These are phyloP conservation scores for Saussurea involucrata DNA, from an alignment of 129 eudicot species.

Conservation along the genomic window DNA sequence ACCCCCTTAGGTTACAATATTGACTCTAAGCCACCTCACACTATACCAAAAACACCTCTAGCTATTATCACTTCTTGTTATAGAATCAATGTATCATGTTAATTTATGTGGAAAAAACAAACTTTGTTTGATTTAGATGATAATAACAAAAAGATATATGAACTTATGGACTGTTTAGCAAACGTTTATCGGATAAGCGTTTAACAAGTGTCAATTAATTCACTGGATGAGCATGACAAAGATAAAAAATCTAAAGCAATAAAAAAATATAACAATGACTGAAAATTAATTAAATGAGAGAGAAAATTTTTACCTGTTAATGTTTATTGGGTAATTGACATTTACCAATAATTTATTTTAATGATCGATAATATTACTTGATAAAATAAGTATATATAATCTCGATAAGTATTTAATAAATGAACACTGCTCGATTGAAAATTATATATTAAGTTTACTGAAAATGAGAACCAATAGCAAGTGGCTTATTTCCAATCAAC, in stretches of 20 bases:
- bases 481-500: conserved; percentile 27
- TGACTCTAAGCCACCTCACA: background rate
- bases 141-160: background rate
- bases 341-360: too few relatives aligned
- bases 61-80: background rate
- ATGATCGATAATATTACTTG: too few relatives aligned
- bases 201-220: background rate
- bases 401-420: too few relatives aligned
- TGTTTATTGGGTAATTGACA: too few relatives aligned
- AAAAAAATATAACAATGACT: too few relatives aligned
- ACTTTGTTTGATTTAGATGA: background rate
- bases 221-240: background rate
- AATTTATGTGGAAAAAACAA: too few relatives aligned
- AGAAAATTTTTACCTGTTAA: too few relatives aligned
- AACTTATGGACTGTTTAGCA: background rate
- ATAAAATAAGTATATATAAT: too few relatives aligned
- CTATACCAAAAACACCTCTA: background rate
- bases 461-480: conserved; percentile 7
- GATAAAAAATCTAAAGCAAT: too few relatives aligned
- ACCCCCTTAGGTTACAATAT: background rate
- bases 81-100: background rate
- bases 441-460: background rate
- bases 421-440: background rate
- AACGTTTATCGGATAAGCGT: too few relatives aligned
- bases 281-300: too few relatives aligned